Conservation (phyloP, 2,329 filamentous ascomycete genomes). For the Akanthomyces lecanii region DNA sequence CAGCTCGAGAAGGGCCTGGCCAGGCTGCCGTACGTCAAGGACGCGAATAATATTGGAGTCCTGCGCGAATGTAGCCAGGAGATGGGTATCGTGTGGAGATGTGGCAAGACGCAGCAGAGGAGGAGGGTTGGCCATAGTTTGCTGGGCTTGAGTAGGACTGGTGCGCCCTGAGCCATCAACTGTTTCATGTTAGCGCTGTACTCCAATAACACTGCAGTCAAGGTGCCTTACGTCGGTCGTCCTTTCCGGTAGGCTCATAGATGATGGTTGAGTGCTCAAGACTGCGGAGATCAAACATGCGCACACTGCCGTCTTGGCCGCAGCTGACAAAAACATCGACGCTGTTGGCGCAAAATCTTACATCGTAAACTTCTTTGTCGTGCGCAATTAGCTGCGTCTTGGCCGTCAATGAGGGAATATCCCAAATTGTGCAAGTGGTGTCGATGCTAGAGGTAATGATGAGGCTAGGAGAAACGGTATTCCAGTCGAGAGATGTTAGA, state of each 20-base stretch:
- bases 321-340: constrained; percentile 99
- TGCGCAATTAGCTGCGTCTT: constrained; percentile 98
- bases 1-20: constrained; percentile 89
- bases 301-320: constrained; percentile 92
- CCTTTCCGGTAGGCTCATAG: constrained; percentile 92
- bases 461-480: constrained; percentile 89
- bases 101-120: constrained; percentile 78
- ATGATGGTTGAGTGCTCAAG: constrained; percentile 98
- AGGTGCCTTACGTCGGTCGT: constrained; percentile 58
- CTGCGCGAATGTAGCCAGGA: constrained; percentile 94
- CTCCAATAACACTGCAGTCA: not conserved
- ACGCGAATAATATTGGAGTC: constrained; percentile 92
- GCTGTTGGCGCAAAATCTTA: constrained; percentile 94
- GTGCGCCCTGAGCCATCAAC: constrained; percentile 59
- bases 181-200: constrained; percentile 25
- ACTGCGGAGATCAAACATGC: constrained; percentile 97
- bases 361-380: constrained; percentile 98
- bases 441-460: constrained; percentile 99
- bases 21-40: constrained; percentile 91
- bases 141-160: constrained; percentile 70
- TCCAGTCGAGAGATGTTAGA: constrained; percentile 96
- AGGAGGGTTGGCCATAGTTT: constrained; percentile 72
- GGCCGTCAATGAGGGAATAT: constrained; percentile 93
- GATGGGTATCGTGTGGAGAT: constrained; percentile 90
- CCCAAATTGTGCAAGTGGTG: constrained; percentile 99